Percentiles rank a stretch among this genome's conserved stretches.
Evolutionary conservation across 1,284 basidiomycete species (phyloP).

Genomic region (Inonotus hispidus): DNA sequence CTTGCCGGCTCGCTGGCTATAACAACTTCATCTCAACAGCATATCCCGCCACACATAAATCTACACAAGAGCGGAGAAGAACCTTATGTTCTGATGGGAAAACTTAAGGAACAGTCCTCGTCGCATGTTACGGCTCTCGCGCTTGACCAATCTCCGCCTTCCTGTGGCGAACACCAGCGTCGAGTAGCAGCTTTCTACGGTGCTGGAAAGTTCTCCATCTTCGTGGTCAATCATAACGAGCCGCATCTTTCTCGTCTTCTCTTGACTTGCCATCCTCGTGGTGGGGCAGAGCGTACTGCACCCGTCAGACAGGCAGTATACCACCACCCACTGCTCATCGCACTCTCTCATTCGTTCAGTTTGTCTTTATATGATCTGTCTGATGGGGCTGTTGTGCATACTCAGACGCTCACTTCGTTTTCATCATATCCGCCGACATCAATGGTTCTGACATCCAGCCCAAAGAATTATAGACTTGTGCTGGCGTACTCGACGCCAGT

Average conservation of each 20-base stretch:
- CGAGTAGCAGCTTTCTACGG: conserved; percentile 59
- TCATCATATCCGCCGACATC: conserved; percentile 71
- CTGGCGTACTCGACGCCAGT: conserved; percentile 71
- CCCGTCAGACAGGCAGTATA: conserved; percentile 63
- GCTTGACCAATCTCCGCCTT: conserved; percentile 62
- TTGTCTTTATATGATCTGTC: conserved; percentile 66
- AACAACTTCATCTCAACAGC: conserved; percentile 30
- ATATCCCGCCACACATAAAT: conserved; percentile 25
- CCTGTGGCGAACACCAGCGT: conserved; percentile 28
- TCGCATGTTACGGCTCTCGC: conserved; percentile 53
- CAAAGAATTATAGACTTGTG: conserved; percentile 58
- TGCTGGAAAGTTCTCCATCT: conserved; percentile 59
- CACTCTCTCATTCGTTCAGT: conserved; percentile 58
- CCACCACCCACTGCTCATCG: conserved; percentile 69
- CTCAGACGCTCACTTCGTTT: conserved; percentile 65
- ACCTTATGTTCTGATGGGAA: conserved; percentile 29
- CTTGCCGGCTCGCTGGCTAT: conserved; percentile 39
- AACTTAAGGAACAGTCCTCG: conserved; percentile 21
- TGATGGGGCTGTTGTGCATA: conserved; percentile 40
- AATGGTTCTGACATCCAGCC: conserved; percentile 57
- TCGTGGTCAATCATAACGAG: conserved; percentile 42
- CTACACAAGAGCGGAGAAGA: conserved; percentile 23
- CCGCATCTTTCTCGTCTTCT: conserved; percentile 38
- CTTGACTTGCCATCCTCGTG: conserved; percentile 44
- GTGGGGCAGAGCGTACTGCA: conserved; percentile 33